phyloP scores from a whole-genome alignment of 2,329 filamentous ascomycete genomes.

The Arthroderma uncinatum region DNA sequence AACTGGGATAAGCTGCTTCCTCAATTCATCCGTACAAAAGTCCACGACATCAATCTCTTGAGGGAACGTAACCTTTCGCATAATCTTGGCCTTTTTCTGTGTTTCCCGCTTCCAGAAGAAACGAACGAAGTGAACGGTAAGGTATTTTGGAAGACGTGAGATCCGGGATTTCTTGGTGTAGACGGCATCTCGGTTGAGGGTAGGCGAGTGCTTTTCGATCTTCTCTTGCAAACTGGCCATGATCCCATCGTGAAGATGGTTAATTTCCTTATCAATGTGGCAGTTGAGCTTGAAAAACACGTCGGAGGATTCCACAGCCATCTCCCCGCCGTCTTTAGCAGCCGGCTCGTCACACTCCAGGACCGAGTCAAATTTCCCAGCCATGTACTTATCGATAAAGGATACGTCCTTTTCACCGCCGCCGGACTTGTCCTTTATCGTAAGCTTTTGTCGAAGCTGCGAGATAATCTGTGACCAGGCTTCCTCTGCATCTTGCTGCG shows the following conservation, averaged over 20 bases:
- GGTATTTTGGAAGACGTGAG: conserved; percentile 80
- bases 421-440: conserved; percentile 44
- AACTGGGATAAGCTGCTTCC: conserved; percentile 74
- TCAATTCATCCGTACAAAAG: conserved; percentile 86
- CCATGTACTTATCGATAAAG: conserved; percentile 85
- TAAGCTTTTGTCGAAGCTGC: conserved; percentile 67
- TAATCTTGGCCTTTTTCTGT: conserved; percentile 98
- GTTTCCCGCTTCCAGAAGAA: conserved; percentile 97
- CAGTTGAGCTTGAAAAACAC: conserved; percentile 88
- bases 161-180: conserved; percentile 93
- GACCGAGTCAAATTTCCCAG: conserved; percentile 64
- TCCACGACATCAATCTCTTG: conserved; percentile 86
- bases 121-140: conserved; percentile 92
- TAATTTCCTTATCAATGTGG: conserved; percentile 78
- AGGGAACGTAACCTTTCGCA: conserved; percentile 96
- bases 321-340: conserved; percentile 63
- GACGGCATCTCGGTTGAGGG: conserved; percentile 62
- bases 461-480: conserved; percentile 93
- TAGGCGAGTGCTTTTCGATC: conserved; percentile 77
- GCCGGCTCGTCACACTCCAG: conserved; percentile 75
- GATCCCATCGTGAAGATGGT: conserved; percentile 84
- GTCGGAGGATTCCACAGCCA: conserved; percentile 56
- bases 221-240: conserved; percentile 71
- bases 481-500: conserved; percentile 98
- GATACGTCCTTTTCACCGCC: conserved; percentile 44